Base-by-base conservation (phyloP, 2,329 filamentous ascomycete species). In the Paramyrothecium sp. region DNA sequence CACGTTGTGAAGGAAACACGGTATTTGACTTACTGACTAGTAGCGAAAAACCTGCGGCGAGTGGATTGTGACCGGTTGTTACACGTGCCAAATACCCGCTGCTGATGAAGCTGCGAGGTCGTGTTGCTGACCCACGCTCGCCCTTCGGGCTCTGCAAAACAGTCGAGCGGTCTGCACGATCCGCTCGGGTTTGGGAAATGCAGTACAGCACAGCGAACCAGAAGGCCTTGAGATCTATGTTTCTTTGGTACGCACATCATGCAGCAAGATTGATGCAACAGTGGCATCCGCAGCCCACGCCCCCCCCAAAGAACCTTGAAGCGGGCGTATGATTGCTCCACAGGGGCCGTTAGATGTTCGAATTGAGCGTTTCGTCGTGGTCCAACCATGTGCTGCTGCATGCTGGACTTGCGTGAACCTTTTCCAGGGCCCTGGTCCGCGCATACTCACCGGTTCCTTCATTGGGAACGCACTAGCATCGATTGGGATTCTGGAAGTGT, bases 391-490 rank as follows among this genome's bases (percentile, higher is more conserved):
- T 44, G 38, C 38, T 44, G 38, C 38, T 30, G 53, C 53, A 55
- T 44, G 38, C 38, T 16, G 38, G 38, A 16, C 38, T 44, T 44
- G 38, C 38, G 38, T 44, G 38, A 44, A 62, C 63, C 58, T 61
- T 62, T 56, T 64, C 61, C 57, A 61, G 57, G 59, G 51, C 49
- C 63, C 64, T 60, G 62, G 58, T 60, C 56, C 55, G 60, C 58
- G 23, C 59, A 56, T 63, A 54, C 65, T 71, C 61, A 68, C 69
- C 68, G 68, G 69, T 72, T 69, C 64, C 68, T 71, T 58, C 54
- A 69, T 68, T 65, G 60, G 67, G 67, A 67, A 67, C 65, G 67
- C 66, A 58, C 63, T 57, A 63, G 63, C 62, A 61, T 56, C 61
- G 63, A 56, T 55, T 60, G 56, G 59, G 60, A 53, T 52, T 44